A percentile compares a stretch with the other conserved stretches of the same genome.
These are phyloP conservation scores for Nemania sp. DNA, from an alignment of 2,329 filamentous ascomycete species.

Conservation along the genomic window DNA sequence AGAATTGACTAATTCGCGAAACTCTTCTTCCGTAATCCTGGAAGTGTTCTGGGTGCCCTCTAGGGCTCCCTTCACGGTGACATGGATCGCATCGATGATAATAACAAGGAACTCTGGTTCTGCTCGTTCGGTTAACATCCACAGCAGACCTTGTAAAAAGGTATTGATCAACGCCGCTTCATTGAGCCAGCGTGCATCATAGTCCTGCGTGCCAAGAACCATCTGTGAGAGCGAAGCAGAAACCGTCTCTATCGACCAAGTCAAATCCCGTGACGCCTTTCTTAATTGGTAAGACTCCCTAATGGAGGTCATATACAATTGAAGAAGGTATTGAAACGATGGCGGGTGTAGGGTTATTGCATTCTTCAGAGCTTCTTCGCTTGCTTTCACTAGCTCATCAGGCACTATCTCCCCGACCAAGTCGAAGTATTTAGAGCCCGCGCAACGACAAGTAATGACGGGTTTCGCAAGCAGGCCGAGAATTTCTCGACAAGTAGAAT, in stretches of 20 bases:
- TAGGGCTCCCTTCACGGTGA: slow-evolving; percentile 28
- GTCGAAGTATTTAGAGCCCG: slow-evolving; percentile 26
- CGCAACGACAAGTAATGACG: slow-evolving; percentile 33
- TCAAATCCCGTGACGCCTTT: slow-evolving; percentile 20
- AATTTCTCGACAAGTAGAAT: slow-evolving; percentile 34
- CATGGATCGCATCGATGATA: slow-evolving; percentile 37
- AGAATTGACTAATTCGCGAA: slow-evolving; percentile 12
- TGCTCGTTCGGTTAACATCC: slow-evolving; percentile 30
- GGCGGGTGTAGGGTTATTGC: slow-evolving; percentile 35
- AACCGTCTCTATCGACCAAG: slow-evolving; percentile 40
- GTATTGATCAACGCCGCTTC: slow-evolving; percentile 46
- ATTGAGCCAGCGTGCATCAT: slow-evolving; percentile 42
- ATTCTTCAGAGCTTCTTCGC: slow-evolving; percentile 32
- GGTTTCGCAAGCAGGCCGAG: slow-evolving; percentile 34
- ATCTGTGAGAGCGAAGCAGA: slow-evolving; percentile 47
- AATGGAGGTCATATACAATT: slow-evolving; percentile 34
- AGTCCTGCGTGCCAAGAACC: slow-evolving; percentile 44
- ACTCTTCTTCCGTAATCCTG: slow-evolving; percentile 30
- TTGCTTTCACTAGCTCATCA: slow-evolving; percentile 33
- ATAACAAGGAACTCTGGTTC: slow-evolving; percentile 31
- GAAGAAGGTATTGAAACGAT: slow-evolving; percentile 38
- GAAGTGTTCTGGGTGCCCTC: slow-evolving; percentile 11
- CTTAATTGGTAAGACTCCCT: slow-evolving; percentile 31
- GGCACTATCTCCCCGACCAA: slow-evolving; percentile 13
- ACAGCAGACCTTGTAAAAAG: slow-evolving; percentile 35